Percentiles rank a stretch among this genome's conserved stretches.
Evolutionary conservation across 192 early-diverging fungal genomes (phyloP).

Genomic region (Coemansia sp.): DNA sequence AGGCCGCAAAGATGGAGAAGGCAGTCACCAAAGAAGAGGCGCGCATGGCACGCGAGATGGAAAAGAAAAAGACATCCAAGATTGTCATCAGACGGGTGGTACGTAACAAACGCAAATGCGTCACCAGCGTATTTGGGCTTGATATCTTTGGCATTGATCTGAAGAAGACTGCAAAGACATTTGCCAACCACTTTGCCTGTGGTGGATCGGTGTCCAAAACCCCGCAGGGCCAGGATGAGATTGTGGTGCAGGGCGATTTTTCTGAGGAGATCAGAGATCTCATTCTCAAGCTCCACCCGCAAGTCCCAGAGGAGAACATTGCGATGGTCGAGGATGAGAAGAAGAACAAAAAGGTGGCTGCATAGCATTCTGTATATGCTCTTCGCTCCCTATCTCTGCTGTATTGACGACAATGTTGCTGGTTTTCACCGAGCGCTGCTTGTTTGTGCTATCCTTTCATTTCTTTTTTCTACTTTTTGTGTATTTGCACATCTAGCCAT

Average conservation of each 20-base stretch:
- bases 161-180: conserved; percentile 94
- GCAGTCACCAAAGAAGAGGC: conserved; percentile 66
- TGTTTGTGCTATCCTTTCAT: too few species aligned
- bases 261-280: conserved; percentile 85
- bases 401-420: too few species aligned
- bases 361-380: background rate
- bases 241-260: conserved; percentile 96
- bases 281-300: conserved; percentile 73
- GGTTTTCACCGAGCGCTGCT: too few species aligned
- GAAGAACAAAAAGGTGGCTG: conserved; percentile 57
- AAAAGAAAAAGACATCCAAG: conserved; percentile 74
- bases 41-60: conserved; percentile 70
- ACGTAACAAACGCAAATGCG: conserved; percentile 91
- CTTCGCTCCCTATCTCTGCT: background rate
- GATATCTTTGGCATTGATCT: conserved; percentile 93
- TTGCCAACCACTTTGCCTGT: conserved; percentile 94
- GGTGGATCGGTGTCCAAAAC: conserved; percentile 94
- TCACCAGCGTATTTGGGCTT: conserved; percentile 80
- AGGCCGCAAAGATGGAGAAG: conserved; percentile 58
- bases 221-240: conserved; percentile 89
- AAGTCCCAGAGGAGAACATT: conserved; percentile 74
- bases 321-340: conserved; percentile 77
- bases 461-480: too few species aligned
- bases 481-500: too few species aligned
- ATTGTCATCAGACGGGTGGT: conserved; percentile 85